Percentiles rank a stretch among this genome's conserved stretches.
phyloP scores from a whole-genome alignment of 108 stramenopile species.

The Pseudonitzschia multistriata region DNA sequence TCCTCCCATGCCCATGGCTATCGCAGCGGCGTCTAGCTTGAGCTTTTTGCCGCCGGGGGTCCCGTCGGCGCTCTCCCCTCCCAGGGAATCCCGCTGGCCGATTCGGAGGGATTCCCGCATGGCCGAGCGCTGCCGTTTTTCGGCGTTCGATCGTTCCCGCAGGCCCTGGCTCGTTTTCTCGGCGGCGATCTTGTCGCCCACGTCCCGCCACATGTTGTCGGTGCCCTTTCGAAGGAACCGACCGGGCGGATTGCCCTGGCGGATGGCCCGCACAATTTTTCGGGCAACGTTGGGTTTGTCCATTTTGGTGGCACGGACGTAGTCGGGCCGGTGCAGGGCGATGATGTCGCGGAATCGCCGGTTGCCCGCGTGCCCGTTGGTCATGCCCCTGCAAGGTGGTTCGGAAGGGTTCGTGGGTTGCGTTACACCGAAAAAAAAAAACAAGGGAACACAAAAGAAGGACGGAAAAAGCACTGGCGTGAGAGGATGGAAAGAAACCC shows the following conservation, averaged over 20 bases:
- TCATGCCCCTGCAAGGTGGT: conserved; percentile 81
- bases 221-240: conserved; percentile 70
- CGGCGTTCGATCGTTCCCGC: conserved; percentile 66
- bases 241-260: conserved; percentile 55
- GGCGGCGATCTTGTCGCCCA: conserved; percentile 61
- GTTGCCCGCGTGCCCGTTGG: conserved; percentile 80
- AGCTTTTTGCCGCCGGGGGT: conserved; percentile 23
- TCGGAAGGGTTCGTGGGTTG: too few species aligned
- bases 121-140: conserved; percentile 46
- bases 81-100: conserved; percentile 27
- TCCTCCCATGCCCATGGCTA: conserved; percentile 10
- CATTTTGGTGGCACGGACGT: conserved; percentile 61
- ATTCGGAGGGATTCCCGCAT: conserved; percentile 44
- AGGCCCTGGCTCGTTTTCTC: conserved; percentile 78
- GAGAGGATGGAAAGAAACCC: too few species aligned
- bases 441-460: conserved; percentile 18
- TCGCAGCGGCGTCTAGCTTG: conserved; percentile 13
- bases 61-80: conserved; percentile 19
- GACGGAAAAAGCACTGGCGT: too few species aligned
- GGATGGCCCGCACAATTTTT: conserved; percentile 67
- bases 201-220: conserved; percentile 67
- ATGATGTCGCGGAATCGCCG: conserved; percentile 76
- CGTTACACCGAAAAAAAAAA: conserved; percentile 45
- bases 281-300: conserved; percentile 82
- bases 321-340: conserved; percentile 67